Percentiles rank a stretch among this genome's conserved stretches.
Conservation (phyloP, 2,329 filamentous ascomycete genomes). For the Aspergillus ochraceus region DNA sequence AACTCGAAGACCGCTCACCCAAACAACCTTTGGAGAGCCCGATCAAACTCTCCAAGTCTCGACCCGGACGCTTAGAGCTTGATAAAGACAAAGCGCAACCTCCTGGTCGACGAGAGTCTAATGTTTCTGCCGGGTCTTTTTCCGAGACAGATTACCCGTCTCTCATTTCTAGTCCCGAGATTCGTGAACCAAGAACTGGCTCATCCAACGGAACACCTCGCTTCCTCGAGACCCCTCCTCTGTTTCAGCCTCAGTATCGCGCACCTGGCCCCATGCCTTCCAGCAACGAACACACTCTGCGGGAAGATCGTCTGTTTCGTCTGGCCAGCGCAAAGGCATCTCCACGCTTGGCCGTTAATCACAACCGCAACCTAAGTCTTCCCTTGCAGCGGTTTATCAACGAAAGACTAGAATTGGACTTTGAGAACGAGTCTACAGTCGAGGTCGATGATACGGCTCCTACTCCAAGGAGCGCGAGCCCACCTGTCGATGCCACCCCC, state of each 20-base stretch:
- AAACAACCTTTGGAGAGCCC: constrained; percentile 34
- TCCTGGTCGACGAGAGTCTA: constrained; percentile 27
- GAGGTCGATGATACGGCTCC: constrained; percentile 11
- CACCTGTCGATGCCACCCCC: not conserved
- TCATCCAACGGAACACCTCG: constrained; percentile 29
- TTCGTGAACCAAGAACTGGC: constrained; percentile 24
- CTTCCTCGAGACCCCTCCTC: constrained; percentile 25
- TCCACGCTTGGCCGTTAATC: constrained; percentile 23
- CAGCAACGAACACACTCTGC: constrained; percentile 28
- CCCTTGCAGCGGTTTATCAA: constrained; percentile 43
- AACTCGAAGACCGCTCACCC: constrained; percentile 6
- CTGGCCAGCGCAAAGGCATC: constrained; percentile 27
- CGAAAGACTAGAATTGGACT: constrained; percentile 33
- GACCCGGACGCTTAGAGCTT: constrained; percentile 21
- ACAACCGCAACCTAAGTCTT: constrained; percentile 35
- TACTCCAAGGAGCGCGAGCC: constrained; percentile 3
- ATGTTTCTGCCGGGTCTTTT: constrained; percentile 30
- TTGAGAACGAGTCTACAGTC: constrained; percentile 18
- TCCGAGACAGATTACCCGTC: constrained; percentile 30
- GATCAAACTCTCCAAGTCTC: constrained; percentile 31
- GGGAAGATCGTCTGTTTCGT: constrained; percentile 31
- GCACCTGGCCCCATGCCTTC: constrained; percentile 19
- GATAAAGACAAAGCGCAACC: constrained; percentile 19
- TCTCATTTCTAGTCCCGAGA: constrained; percentile 31
- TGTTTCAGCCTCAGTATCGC: constrained; percentile 19